A percentile compares a stretch with the other conserved stretches of the same genome.
Conservation (phyloP, 169 alveolate species). For the Theileria parva region DNA sequence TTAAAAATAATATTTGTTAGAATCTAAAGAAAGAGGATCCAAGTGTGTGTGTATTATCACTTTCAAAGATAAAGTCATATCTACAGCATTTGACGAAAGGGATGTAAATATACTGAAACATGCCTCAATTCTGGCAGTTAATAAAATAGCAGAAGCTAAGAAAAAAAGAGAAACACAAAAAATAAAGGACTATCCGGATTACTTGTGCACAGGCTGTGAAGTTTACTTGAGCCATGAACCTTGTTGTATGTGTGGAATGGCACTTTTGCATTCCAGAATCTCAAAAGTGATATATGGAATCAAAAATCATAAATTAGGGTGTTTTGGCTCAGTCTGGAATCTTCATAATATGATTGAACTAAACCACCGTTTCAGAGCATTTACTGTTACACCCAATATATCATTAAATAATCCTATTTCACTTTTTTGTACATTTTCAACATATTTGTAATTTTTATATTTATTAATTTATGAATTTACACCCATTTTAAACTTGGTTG, state of each 20-base stretch:
- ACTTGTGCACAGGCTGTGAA: slow-evolving; percentile 80
- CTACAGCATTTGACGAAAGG: slow-evolving; percentile 75
- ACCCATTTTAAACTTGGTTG: background rate
- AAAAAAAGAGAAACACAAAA: slow-evolving; percentile 32
- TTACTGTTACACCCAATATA: slow-evolving; percentile 28
- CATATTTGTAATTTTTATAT: background rate
- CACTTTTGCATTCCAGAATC: slow-evolving; percentile 91
- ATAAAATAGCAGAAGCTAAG: slow-evolving; percentile 62
- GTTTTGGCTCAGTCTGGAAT: slow-evolving; percentile 74
- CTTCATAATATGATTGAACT: slow-evolving; percentile 72
- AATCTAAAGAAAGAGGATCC: slow-evolving; percentile 22
- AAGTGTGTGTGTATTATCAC: slow-evolving; percentile 78
- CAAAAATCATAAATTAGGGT: slow-evolving; percentile 71
- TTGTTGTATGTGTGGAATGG: slow-evolving; percentile 97
- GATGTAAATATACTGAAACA: slow-evolving; percentile 74
- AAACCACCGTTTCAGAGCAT: slow-evolving; percentile 81
- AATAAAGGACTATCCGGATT: slow-evolving; percentile 62
- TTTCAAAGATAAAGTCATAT: slow-evolving; percentile 69
- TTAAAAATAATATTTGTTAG: slow-evolving; percentile 11
- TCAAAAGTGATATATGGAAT: slow-evolving; percentile 80
- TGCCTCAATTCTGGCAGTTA: slow-evolving; percentile 76
- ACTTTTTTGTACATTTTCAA: background rate
- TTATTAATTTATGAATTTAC: background rate
- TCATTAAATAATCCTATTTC: background rate
- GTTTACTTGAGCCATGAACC: slow-evolving; percentile 89